Percentiles rank a stretch among this genome's conserved stretches.
Evolutionary conservation across 768 basidiomycete species (phyloP).

Genomic region (Auriscalpium orientale): DNA sequence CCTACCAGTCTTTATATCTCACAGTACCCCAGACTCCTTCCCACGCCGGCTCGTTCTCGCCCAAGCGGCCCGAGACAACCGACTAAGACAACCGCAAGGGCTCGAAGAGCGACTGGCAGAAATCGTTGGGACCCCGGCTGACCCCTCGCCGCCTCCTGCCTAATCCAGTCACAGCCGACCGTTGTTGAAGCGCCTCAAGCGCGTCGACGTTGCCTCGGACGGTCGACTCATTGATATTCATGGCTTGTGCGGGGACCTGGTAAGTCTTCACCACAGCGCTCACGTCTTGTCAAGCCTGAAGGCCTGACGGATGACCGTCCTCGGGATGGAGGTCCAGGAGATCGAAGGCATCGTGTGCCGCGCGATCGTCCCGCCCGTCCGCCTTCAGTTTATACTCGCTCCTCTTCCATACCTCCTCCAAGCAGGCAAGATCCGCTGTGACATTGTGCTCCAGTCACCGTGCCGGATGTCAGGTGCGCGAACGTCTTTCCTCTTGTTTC

Average conservation of each 20-base stretch:
- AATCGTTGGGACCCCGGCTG: too few relatives aligned
- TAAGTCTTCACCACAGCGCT: conserved; percentile 6
- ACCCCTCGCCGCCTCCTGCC: too few relatives aligned
- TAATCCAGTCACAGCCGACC: too few relatives aligned
- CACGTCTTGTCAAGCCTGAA: neutral
- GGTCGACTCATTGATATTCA: conserved; percentile 15
- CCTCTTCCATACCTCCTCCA: conserved; percentile 26
- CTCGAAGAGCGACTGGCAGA: too few relatives aligned
- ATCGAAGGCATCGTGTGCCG: neutral
- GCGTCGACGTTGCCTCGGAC: conserved; percentile 16
- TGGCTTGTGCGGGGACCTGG: conserved; percentile 14
- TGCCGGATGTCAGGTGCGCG: conserved; percentile 28
- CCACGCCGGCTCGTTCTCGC: too few relatives aligned
- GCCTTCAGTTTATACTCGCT: conserved; percentile 18
- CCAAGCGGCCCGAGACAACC: too few relatives aligned
- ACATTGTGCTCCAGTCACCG: conserved; percentile 19
- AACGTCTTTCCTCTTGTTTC: conserved; percentile 22
- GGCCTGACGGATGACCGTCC: neutral
- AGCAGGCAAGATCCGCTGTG: conserved; percentile 23
- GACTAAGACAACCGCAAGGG: too few relatives aligned
- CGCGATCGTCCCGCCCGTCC: neutral
- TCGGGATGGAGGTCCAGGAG: neutral
- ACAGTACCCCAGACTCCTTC: too few relatives aligned
- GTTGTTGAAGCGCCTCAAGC: conserved; percentile 10
- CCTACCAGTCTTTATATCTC: too few relatives aligned